These are phyloP conservation scores for Oldenlandia corymbosa DNA, from an alignment of 257 asterid species.

Conservation along the genomic window DNA sequence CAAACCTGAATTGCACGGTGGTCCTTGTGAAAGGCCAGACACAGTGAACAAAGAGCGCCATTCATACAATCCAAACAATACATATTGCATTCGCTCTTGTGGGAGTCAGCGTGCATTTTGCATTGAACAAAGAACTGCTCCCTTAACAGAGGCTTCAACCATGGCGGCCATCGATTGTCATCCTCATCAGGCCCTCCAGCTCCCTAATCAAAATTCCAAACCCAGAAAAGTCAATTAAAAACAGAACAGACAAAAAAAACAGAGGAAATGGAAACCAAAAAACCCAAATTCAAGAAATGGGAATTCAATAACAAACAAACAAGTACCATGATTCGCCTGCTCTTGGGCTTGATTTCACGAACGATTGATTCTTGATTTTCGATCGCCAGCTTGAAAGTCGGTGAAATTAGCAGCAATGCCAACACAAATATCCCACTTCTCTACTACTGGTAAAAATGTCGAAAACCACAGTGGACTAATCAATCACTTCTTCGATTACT, in stretches of 20 bases:
- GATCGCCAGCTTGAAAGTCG: slow-evolving; percentile 66
- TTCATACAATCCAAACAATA: slow-evolving; percentile 71
- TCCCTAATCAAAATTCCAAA: slow-evolving; percentile 29
- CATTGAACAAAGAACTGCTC: slow-evolving; percentile 75
- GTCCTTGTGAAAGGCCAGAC: slow-evolving; percentile 60
- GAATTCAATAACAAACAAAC: too few relatives aligned
- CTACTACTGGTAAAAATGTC: neutral
- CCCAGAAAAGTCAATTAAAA: neutral
- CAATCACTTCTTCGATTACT: neutral
- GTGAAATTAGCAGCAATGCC: slow-evolving; percentile 6
- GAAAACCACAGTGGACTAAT: neutral
- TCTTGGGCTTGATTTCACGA: slow-evolving; percentile 61
- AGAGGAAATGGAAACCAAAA: too few relatives aligned
- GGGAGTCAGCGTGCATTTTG: slow-evolving; percentile 74
- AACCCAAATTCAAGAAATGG: neutral
- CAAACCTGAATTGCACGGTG: slow-evolving; percentile 71
- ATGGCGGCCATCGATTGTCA: slow-evolving; percentile 63
- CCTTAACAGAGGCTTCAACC: slow-evolving; percentile 64
- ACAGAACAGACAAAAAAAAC: neutral
- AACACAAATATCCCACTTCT: too few relatives aligned
- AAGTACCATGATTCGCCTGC: slow-evolving; percentile 73
- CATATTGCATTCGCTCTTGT: slow-evolving; percentile 93
- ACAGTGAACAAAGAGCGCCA: slow-evolving; percentile 74
- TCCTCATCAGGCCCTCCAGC: slow-evolving; percentile 62
- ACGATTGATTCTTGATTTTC: slow-evolving; percentile 52